Evolutionary conservation across 495 filamentous ascomycete genomes (phyloP).

Genomic region (Annulohypoxylon nitens): DNA sequence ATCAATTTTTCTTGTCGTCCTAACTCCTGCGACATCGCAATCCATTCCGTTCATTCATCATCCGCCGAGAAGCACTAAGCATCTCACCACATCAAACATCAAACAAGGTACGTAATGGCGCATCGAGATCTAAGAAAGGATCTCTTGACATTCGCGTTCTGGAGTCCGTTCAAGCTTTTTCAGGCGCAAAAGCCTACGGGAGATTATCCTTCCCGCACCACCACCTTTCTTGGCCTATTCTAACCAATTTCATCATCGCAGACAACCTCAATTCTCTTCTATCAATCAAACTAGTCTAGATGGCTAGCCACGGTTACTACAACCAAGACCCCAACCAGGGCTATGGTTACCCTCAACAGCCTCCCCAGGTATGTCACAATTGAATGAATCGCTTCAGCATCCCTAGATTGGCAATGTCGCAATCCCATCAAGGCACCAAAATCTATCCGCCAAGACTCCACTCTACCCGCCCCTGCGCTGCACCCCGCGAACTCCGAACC

Average conservation of each 20-base stretch:
- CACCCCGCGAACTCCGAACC: conserved; percentile 21
- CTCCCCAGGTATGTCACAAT: conserved; percentile 52
- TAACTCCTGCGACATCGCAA: conserved; percentile 15
- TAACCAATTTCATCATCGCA: conserved; percentile 29
- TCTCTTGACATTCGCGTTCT: neutral
- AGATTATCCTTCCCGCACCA: conserved; percentile 17
- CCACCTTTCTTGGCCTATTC: conserved; percentile 33
- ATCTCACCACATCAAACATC: conserved; percentile 3
- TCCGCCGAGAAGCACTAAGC: neutral
- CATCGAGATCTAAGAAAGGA: conserved; percentile 1
- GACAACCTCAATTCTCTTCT: conserved; percentile 19
- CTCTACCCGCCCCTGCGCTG: conserved; percentile 8
- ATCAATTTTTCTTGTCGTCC: conserved; percentile 21
- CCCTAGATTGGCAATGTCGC: conserved; percentile 34
- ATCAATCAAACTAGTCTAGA: conserved; percentile 45
- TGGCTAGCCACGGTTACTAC: conserved; percentile 66
- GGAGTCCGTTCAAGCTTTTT: conserved; percentile 28
- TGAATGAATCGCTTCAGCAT: conserved; percentile 35
- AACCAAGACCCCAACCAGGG: conserved; percentile 54
- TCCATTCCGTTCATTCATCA: conserved; percentile 6
- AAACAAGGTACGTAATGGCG: conserved; percentile 23
- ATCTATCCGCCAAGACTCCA: conserved; percentile 35
- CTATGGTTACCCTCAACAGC: conserved; percentile 57
- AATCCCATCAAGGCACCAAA: conserved; percentile 27
- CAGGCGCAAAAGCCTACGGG: neutral